These are phyloP conservation scores for Pseudotsuga menziesii DNA, from an alignment of 75 land plant genomes.

Conservation along the genomic window DNA sequence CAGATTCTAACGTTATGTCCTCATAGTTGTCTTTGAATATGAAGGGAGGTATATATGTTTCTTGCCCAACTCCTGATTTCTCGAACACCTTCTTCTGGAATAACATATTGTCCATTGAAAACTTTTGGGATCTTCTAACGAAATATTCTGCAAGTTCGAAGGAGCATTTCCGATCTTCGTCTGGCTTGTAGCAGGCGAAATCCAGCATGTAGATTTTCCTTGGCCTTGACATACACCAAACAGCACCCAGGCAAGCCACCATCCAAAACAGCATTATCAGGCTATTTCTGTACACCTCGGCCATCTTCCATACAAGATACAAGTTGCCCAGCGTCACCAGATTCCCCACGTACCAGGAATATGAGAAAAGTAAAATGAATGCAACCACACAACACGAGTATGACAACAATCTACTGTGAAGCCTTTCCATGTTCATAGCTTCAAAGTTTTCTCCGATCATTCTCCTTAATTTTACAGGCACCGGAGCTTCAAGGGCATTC, in stretches of 20 bases:
- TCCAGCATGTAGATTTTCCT: constrained; percentile 28
- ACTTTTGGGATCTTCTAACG: constrained; percentile 10
- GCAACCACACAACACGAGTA: too few relatives aligned
- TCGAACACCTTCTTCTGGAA: constrained; percentile 33
- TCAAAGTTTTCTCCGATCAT: too few relatives aligned
- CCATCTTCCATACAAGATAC: too few relatives aligned
- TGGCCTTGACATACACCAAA: constrained; percentile 7
- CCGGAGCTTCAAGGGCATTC: too few relatives aligned
- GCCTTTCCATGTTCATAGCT: too few relatives aligned
- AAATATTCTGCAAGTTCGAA: constrained; percentile 31
- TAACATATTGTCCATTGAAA: constrained; percentile 6
- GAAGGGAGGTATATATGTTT: constrained; percentile 46
- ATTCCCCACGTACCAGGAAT: too few relatives aligned
- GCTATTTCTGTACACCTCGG: too few relatives aligned
- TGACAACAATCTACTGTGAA: too few relatives aligned
- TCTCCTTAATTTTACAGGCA: too few relatives aligned
- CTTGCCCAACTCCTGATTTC: constrained; percentile 48
- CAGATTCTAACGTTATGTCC: constrained; percentile 14
- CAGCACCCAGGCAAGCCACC: neutral
- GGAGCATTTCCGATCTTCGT: constrained; percentile 16
- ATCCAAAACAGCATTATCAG: neutral
- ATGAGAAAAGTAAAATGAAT: too few relatives aligned
- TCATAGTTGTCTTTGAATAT: constrained; percentile 26
- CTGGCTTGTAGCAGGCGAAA: constrained; percentile 38
- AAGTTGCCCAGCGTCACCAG: too few relatives aligned